Percentiles rank a stretch among this genome's conserved stretches.
Conservation (phyloP, 2,329 filamentous ascomycete species). For the Neophaeococcomyces aloes region DNA sequence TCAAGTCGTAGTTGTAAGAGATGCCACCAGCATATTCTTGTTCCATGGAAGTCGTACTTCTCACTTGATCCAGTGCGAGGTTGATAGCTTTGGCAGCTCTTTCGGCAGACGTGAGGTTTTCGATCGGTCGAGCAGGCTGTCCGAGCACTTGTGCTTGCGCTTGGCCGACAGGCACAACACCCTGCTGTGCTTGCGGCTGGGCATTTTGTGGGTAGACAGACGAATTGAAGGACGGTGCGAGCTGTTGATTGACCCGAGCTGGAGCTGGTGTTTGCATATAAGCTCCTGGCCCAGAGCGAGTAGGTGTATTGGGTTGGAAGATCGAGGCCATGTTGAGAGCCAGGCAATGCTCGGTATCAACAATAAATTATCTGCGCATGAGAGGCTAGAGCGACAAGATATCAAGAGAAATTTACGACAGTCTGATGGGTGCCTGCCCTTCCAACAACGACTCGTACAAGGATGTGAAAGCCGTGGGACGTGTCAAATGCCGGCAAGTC, state of each 20-base stretch:
- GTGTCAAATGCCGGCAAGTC: neutral
- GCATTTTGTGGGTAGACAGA: constrained; percentile 6
- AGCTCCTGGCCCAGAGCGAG: constrained; percentile 32
- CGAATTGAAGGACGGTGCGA: constrained; percentile 28
- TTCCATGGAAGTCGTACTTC: constrained; percentile 77
- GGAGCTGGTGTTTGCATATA: constrained; percentile 33
- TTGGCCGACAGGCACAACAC: neutral
- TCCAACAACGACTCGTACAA: constrained; percentile 10
- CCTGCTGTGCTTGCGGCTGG: neutral
- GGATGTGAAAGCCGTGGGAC: neutral
- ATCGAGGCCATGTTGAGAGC: constrained; percentile 30
- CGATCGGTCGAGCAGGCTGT: constrained; percentile 24
- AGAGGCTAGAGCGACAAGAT: constrained; percentile 5
- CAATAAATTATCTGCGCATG: constrained; percentile 5
- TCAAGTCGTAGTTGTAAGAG: constrained; percentile 83
- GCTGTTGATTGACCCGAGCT: constrained; percentile 25
- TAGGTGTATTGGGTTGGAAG: constrained; percentile 30
- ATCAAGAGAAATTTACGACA: too few species aligned
- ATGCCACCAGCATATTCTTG: constrained; percentile 65
- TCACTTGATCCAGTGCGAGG: constrained; percentile 55
- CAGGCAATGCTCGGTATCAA: constrained; percentile 7
- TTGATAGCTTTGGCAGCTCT: constrained; percentile 79
- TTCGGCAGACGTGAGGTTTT: constrained; percentile 55
- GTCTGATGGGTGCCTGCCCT: neutral
- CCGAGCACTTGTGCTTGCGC: neutral